Base-by-base conservation (phyloP, 805 yeast genomes). In the Wickerhamiella vanderwaltii region DNA sequence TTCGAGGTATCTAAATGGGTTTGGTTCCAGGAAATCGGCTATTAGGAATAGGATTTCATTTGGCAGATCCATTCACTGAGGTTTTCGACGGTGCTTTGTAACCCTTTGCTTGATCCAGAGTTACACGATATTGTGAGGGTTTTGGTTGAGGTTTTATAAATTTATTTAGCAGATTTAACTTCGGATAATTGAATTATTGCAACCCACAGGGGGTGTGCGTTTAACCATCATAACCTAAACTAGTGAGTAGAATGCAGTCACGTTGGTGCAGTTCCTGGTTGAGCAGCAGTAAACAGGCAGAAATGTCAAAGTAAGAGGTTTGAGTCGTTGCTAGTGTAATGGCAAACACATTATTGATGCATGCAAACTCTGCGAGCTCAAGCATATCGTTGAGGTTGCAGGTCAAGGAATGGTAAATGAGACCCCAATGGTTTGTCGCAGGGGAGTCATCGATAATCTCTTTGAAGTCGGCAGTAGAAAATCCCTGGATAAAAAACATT, bases 21-120 rank as follows among this genome's bases (percentile, higher is more conserved):
- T 33, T 6, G 36, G 36, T 18, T 33, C 26, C n/a, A 33, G 25
- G 13, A 20, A 33, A 9, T 33, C 36, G 9, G 36, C 36, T 13
- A 33, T 20, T 3, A 20, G 6, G 13, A 20, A 33, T 5, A 33
- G 26, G 12, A 33, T 12, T 6, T 33, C 36, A 13, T 17, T 13
- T 13, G 36, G 24, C 12, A 33, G 28, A 11, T 33, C 36, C 5
- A 19, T 23, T 7, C 26, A 23, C 7, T 23, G 26, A 23, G 7
- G 26, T 23, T 23, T 23, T 23, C 26, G 26, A 7, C 26, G 7
- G 7, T 7, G 7, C 26, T 11, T 7, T 23, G 9, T 7, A 23
- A 7, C 26, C 26, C 9, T 7, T 11, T 11, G 11, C 7, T 7
- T 23, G 9, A 7, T 11, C 26, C 26, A 11, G 7, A 23, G 26